phyloP scores from a whole-genome alignment of 371 early-diverging fungal genomes.

The Chytridium lagenaria region DNA sequence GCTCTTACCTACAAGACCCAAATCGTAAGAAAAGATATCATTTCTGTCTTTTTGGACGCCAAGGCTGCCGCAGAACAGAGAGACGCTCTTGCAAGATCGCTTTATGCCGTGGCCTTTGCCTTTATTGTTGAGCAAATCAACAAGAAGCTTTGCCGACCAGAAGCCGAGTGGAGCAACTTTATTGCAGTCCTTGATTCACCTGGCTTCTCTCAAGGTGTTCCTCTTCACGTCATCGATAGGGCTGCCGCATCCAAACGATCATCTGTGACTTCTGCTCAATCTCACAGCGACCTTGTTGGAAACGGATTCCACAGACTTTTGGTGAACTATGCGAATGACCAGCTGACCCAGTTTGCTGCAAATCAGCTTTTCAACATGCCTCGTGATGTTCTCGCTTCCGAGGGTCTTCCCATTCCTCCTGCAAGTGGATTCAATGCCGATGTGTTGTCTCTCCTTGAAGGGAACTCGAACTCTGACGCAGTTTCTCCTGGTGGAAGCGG shows the following conservation, averaged over 20 bases:
- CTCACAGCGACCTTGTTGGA: conserved; percentile 25
- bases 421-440: conserved; percentile 16
- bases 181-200: conserved; percentile 55
- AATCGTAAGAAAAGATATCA: conserved; percentile 72
- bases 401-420: conserved; percentile 51
- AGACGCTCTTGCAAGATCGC: conserved; percentile 78
- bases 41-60: conserved; percentile 83
- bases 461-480: background rate
- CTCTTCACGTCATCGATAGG: conserved; percentile 4
- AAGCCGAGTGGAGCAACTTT: conserved; percentile 49
- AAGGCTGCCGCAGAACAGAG: conserved; percentile 80
- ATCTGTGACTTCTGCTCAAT: conserved; percentile 17
- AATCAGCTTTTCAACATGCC: conserved; percentile 73
- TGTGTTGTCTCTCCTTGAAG: conserved; percentile 11
- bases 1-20: conserved; percentile 78
- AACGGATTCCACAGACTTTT: conserved; percentile 79
- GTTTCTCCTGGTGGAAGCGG: background rate
- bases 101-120: conserved; percentile 76
- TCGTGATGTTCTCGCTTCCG: conserved; percentile 57
- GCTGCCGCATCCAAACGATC: conserved; percentile 12
- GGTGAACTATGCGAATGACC: conserved; percentile 84
- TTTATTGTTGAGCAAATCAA: conserved; percentile 92
- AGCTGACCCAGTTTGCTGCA: conserved; percentile 76
- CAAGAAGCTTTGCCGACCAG: conserved; percentile 69
- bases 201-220: conserved; percentile 41